Percentiles rank a stretch among this genome's conserved stretches.
Conservation (phyloP, 768 basidiomycete genomes). For the Pisolithus sp. region DNA sequence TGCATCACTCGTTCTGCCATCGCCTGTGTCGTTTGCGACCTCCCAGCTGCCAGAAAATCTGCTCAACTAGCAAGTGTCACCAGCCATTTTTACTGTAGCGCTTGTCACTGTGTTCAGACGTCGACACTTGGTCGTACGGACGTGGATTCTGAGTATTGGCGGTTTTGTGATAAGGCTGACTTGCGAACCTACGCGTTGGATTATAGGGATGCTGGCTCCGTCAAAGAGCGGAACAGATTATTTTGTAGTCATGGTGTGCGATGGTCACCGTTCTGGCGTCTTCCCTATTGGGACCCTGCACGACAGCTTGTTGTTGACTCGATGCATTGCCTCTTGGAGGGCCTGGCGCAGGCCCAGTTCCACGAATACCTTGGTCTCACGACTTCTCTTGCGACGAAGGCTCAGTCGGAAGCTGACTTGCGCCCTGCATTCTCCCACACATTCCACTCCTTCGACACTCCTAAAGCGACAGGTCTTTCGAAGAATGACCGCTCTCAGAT, state of each 20-base stretch:
- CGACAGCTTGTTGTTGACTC: no score
- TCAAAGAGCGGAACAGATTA: background rate
- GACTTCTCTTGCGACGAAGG: no score
- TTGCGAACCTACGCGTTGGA: background rate
- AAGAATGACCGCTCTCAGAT: background rate
- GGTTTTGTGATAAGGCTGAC: background rate
- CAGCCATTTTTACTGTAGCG: slow-evolving; percentile 25
- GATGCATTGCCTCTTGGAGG: no score
- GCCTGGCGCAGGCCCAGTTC: no score
- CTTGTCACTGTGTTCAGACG: slow-evolving; percentile 23
- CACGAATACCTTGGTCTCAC: no score
- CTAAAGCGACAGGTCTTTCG: background rate
- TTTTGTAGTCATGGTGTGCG: background rate
- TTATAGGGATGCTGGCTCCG: background rate
- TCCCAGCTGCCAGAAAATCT: slow-evolving; percentile 28
- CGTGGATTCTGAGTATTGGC: slow-evolving; percentile 11
- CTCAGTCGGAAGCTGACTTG: background rate
- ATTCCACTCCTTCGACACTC: background rate
- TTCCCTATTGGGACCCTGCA: no score
- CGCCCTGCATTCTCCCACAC: background rate
- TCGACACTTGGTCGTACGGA: slow-evolving; percentile 1
- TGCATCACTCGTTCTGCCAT: slow-evolving; percentile 19
- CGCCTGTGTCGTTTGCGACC: slow-evolving; percentile 28
- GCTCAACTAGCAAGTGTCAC: slow-evolving; percentile 10
- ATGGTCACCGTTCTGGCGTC: no score